Evolutionary conservation across 2,329 filamentous ascomycete genomes (phyloP), one percentile per base, ranked within the genome.

Genomic region (Fonsecaea pedrosoi): DNA sequence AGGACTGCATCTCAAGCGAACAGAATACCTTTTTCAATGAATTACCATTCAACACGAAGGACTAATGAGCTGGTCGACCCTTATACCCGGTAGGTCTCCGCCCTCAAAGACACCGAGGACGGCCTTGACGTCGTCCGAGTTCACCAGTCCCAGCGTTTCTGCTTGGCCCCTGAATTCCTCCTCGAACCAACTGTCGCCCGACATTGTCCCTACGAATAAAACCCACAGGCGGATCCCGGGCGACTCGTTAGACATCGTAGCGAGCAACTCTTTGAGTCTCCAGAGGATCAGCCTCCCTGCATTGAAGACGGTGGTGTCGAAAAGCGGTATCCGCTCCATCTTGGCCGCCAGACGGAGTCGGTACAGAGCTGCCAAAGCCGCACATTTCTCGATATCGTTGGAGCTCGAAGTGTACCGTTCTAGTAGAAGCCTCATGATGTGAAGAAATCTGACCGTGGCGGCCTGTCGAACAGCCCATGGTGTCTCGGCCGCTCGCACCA

Each of bases 241-340:
- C 2, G 37, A 15, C 13, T 56, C 63, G 18, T 34, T 18, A 7
- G n/a, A 30, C 4, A 40, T 35, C 35, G 18, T 18, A 5, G 18
- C 10, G 4, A 65, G 57, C 4, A 60, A 15, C 6, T 65, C 57
- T 37, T 37, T 21, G 3, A 65, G 30, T 18, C 30, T n/a, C n/a
- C 57, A 53, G 1, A 65, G 35, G 6, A 65, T 45, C 18, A 56
- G 30, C 38, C 35, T 65, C 1, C 63, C 63, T 35, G 63, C 48
- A 34, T 65, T 38, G 38, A 48, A 65, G 12, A 61, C 25, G 1
- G 37, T 53, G 13, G 18, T 61, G 15, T n/a, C 30, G 34, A 57
- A 55, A 21, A 65, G 37, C 13, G 57, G 32, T 38, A 55, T 42
- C 54, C 57, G 48, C 9, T 65, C 63, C 48, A 65, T 65, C n/a